phyloP scores from a whole-genome alignment of 768 basidiomycete genomes.

The Leccinum subtestaceum region DNA sequence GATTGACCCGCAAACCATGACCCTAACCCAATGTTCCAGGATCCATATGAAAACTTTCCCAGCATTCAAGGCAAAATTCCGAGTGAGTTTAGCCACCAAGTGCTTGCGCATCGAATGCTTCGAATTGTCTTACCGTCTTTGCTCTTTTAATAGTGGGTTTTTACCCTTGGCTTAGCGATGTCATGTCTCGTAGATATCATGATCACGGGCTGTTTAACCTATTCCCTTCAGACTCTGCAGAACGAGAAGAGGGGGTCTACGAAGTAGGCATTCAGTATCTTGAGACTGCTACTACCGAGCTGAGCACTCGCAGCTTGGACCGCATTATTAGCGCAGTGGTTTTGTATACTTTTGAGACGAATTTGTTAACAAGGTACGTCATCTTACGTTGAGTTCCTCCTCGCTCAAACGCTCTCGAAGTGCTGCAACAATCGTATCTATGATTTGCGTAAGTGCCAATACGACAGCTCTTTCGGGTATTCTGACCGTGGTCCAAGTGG shows the following conservation, averaged over 20 bases:
- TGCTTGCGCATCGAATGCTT: neutral
- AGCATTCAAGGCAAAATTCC: conserved; percentile 24
- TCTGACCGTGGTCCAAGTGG: conserved; percentile 35
- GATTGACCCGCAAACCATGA: neutral
- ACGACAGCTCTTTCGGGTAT: neutral
- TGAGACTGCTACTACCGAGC: no score
- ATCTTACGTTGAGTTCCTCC: neutral
- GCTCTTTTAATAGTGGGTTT: conserved; percentile 39
- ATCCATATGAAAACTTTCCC: conserved; percentile 26
- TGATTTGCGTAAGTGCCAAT: conserved; percentile 38
- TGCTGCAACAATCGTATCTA: conserved; percentile 40
- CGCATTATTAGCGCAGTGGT: conserved; percentile 46
- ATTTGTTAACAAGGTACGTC: conserved; percentile 45
- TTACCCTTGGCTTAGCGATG: conserved; percentile 49
- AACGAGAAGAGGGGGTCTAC: conserved; percentile 39
- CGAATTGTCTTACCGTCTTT: neutral
- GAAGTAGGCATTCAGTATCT: conserved; percentile 24
- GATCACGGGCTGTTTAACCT: conserved; percentile 45
- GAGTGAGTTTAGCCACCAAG: conserved; percentile 7
- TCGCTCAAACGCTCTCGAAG: conserved; percentile 18
- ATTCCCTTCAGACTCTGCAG: conserved; percentile 40
- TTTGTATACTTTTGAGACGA: conserved; percentile 53
- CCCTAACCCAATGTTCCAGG: conserved; percentile 11
- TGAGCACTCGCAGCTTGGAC: conserved; percentile 37
- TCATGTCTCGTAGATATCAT: conserved; percentile 50